A percentile compares a stretch with the other conserved stretches of the same genome.
Evolutionary conservation across 2,329 filamentous ascomycete genomes (phyloP).

Genomic region (Pseudocercospora cruenta): DNA sequence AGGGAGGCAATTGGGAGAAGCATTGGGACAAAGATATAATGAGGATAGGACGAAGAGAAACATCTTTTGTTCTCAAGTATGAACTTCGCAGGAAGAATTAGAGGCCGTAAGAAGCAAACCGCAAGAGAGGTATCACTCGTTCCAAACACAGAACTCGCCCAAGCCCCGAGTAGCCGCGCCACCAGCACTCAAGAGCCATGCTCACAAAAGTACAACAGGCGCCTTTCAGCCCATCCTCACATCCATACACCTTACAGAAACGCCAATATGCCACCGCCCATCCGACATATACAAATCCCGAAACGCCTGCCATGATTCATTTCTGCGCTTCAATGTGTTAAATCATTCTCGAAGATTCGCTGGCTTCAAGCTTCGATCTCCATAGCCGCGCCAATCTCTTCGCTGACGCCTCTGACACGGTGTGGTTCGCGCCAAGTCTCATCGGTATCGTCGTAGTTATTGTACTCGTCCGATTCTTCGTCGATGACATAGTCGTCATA

Average conservation of each 20-base stretch:
- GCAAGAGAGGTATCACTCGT: slow-evolving; percentile 8
- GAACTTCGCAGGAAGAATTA: slow-evolving; percentile 3
- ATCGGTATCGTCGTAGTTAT: slow-evolving; percentile 20
- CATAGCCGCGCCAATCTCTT: slow-evolving; percentile 40
- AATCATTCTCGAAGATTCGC: background rate
- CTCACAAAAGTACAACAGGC: background rate
- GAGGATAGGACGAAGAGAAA: background rate
- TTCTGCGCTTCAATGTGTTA: background rate
- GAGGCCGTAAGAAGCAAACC: slow-evolving; percentile 8
- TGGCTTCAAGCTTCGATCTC: slow-evolving; percentile 31
- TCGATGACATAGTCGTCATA: slow-evolving; percentile 29
- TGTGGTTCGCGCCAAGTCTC: slow-evolving; percentile 19
- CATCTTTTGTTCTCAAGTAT: background rate
- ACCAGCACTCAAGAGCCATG: slow-evolving; percentile 16
- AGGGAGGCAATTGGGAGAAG: background rate
- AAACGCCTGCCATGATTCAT: slow-evolving; percentile 1
- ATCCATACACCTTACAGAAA: slow-evolving; percentile 5
- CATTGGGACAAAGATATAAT: background rate
- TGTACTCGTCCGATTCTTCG: slow-evolving; percentile 27
- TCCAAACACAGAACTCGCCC: background rate
- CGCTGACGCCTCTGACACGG: slow-evolving; percentile 35
- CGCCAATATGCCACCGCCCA: background rate
- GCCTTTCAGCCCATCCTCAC: background rate
- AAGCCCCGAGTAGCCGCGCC: slow-evolving; percentile 19
- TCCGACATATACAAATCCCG: background rate